Conservation (phyloP, 2,329 filamentous ascomycete genomes). For the Chaetomium strumarium region DNA sequence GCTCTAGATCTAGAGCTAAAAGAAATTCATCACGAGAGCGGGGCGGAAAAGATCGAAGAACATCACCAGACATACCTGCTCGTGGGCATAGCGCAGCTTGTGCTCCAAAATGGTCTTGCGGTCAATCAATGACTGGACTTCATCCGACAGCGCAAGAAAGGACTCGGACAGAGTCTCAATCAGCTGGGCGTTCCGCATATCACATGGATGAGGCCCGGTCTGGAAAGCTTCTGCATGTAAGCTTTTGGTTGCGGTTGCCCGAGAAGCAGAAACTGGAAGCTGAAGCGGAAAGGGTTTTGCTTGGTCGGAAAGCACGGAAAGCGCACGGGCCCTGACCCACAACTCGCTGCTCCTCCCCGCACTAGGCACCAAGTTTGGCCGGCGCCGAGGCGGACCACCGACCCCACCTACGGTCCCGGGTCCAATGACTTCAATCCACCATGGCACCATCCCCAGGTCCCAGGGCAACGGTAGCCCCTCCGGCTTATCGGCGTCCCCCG, state of each 20-base stretch:
- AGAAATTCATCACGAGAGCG: slow-evolving; percentile 43
- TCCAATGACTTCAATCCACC: no score
- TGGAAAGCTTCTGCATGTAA: slow-evolving; percentile 15
- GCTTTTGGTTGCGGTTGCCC: slow-evolving; percentile 1
- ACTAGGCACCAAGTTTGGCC: slow-evolving; percentile 15
- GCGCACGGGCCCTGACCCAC: background rate
- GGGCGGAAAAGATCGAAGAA: slow-evolving; percentile 7
- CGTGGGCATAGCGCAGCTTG: slow-evolving; percentile 60
- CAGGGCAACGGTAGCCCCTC: no score
- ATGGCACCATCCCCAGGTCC: no score
- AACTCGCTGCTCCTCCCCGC: background rate
- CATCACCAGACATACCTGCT: slow-evolving; percentile 46
- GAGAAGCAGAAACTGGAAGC: background rate
- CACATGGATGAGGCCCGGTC: slow-evolving; percentile 26
- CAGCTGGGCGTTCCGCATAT: slow-evolving; percentile 39
- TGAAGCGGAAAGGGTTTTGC: slow-evolving; percentile 1
- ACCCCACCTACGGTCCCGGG: no score
- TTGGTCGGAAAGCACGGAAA: no score
- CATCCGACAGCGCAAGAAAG: slow-evolving; percentile 58
- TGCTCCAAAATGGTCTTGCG: slow-evolving; percentile 61
- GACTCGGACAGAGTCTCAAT: slow-evolving; percentile 57
- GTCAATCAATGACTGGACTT: slow-evolving; percentile 58
- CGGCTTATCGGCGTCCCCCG: no score
- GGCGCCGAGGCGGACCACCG: slow-evolving; percentile 18
- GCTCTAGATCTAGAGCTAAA: slow-evolving; percentile 85